A percentile compares a stretch with the other conserved stretches of the same genome.
Conservation (phyloP, 2,329 filamentous ascomycete genomes). For the Zarea fungicola region DNA sequence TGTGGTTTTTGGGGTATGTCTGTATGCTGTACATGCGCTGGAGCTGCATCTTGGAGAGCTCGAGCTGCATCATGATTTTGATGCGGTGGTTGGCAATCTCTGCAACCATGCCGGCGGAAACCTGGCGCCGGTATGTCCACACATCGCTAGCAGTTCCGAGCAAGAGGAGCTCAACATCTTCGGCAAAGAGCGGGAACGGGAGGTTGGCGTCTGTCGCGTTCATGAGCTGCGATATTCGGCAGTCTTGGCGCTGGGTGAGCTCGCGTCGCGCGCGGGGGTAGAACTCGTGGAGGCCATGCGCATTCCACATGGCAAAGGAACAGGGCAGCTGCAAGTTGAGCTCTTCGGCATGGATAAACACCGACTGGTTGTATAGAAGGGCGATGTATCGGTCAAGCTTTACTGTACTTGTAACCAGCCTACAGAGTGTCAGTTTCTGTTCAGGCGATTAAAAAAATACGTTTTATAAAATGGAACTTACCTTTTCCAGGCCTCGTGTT, state of each 20-base stretch:
- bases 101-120: slow-evolving; percentile 14
- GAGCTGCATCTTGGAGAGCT: slow-evolving; percentile 22
- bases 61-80: slow-evolving; percentile 22
- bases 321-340: slow-evolving; percentile 29
- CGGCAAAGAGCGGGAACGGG: slow-evolving; percentile 24
- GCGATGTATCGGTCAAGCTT: slow-evolving; percentile 36
- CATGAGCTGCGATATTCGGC: slow-evolving; percentile 27
- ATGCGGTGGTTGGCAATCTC: slow-evolving; percentile 13
- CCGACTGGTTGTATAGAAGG: slow-evolving; percentile 26
- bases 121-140: slow-evolving; percentile 21
- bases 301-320: slow-evolving; percentile 32
- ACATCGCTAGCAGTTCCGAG: slow-evolving; percentile 27
- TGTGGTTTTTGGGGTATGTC: slow-evolving; percentile 1
- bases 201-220: slow-evolving; percentile 23
- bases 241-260: slow-evolving; percentile 25
- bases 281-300: slow-evolving; percentile 31
- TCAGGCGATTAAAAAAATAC: too few relatives aligned
- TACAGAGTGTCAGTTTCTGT: too few relatives aligned
- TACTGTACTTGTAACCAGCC: slow-evolving; percentile 29
- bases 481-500: slow-evolving; percentile 32
- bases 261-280: slow-evolving; percentile 29
- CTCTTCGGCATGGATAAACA: slow-evolving; percentile 30
- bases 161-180: slow-evolving; percentile 30
- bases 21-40: slow-evolving; percentile 15
- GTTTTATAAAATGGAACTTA: slow-evolving; percentile 15